Conservation (phyloP, 208 protist genomes). For the Trypanosoma rangeli region DNA sequence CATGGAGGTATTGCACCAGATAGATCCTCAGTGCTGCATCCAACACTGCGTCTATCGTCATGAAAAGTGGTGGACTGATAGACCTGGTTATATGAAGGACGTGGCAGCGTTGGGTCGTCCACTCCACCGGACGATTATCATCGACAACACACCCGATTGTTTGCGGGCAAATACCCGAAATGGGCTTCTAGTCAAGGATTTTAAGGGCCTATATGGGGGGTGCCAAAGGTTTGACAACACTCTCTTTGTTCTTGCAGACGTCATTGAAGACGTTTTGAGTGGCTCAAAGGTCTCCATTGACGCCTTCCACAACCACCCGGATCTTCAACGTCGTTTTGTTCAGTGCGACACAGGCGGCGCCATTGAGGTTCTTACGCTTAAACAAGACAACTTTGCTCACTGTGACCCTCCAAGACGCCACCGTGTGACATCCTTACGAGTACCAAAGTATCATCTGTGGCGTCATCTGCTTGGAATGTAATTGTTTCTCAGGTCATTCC, state of each 20-base stretch:
- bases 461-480: background rate
- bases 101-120: conserved; percentile 25
- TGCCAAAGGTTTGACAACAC: conserved; percentile 22
- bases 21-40: conserved; percentile 31
- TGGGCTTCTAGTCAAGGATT: conserved; percentile 34
- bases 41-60: conserved; percentile 34
- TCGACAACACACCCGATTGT: conserved; percentile 38
- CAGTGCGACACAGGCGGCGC: conserved; percentile 16
- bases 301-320: conserved; percentile 20
- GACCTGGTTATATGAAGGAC: conserved; percentile 30
- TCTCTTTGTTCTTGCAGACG: conserved; percentile 35
- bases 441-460: background rate
- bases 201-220: conserved; percentile 1
- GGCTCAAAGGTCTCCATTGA: conserved; percentile 20
- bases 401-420: background rate
- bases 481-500: background rate
- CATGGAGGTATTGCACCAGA: conserved; percentile 31
- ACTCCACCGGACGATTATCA: conserved; percentile 27
- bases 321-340: conserved; percentile 20
- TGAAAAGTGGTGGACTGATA: conserved; percentile 31
- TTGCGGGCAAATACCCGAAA: conserved; percentile 26
- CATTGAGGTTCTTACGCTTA: conserved; percentile 29
- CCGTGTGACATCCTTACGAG: background rate
- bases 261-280: conserved; percentile 32
- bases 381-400: conserved; percentile 19